Conservation (phyloP, 2,329 filamentous ascomycete genomes). For the Neonectria hederae region DNA sequence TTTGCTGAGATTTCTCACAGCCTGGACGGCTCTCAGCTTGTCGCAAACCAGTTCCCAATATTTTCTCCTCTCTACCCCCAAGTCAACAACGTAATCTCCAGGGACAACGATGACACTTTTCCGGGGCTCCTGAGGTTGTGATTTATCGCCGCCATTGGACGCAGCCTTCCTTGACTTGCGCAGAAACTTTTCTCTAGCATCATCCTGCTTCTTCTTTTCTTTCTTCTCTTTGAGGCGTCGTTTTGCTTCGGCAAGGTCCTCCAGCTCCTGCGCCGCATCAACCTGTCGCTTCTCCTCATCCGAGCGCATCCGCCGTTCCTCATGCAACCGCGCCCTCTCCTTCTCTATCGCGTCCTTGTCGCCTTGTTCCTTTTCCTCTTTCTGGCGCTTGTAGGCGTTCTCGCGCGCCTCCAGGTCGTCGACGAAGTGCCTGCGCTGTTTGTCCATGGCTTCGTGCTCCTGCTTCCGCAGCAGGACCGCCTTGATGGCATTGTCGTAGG, state of each 20-base stretch:
- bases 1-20: slow-evolving; percentile 45
- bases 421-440: slow-evolving; percentile 77
- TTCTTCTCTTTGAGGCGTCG: slow-evolving; percentile 52
- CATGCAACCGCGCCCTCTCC: slow-evolving; percentile 50
- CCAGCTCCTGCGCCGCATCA: slow-evolving; percentile 51
- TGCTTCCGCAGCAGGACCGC: slow-evolving; percentile 75
- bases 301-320: slow-evolving; percentile 50
- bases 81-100: slow-evolving; percentile 47
- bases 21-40: slow-evolving; percentile 53
- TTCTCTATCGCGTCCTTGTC: slow-evolving; percentile 49
- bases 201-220: slow-evolving; percentile 50
- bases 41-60: slow-evolving; percentile 55
- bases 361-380: slow-evolving; percentile 56
- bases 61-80: slow-evolving; percentile 44
- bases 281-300: slow-evolving; percentile 49
- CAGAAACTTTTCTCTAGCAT: slow-evolving; percentile 41
- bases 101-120: slow-evolving; percentile 50
- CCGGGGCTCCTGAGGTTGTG: slow-evolving; percentile 39
- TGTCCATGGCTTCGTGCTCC: slow-evolving; percentile 78
- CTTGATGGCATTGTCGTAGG: slow-evolving; percentile 81
- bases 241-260: slow-evolving; percentile 50
- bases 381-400: slow-evolving; percentile 68
- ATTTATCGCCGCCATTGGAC: slow-evolving; percentile 37
- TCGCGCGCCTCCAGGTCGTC: slow-evolving; percentile 88
- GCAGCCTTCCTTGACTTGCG: slow-evolving; percentile 50